These are phyloP conservation scores for Cryptomeria japonica DNA, from an alignment of 75 land plant species.

Conservation along the genomic window DNA sequence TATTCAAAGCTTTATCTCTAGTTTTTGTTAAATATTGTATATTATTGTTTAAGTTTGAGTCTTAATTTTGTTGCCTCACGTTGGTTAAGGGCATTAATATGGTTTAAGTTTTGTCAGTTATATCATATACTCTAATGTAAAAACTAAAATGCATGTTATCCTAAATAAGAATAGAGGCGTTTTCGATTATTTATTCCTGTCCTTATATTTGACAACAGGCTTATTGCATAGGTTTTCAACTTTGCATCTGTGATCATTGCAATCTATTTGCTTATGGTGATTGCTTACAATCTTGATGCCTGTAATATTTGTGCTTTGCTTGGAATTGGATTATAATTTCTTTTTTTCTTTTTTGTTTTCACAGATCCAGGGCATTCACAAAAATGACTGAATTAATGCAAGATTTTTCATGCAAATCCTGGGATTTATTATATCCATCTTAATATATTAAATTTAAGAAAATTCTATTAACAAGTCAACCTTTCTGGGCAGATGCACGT, in stretches of 20 bases:
- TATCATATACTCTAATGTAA: not conserved
- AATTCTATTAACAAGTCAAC: not conserved
- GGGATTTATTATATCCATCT: not conserved
- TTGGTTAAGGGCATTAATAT: not conserved
- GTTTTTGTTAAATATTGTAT: not conserved
- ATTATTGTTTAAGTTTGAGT: not conserved
- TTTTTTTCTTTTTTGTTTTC: not conserved
- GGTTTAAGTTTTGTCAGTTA: not conserved
- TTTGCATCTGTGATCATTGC: not conserved
- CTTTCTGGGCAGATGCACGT: not conserved
- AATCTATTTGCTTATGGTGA: not conserved
- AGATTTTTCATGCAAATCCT: not conserved
- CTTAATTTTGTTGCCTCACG: not conserved
- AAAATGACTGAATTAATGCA: not conserved
- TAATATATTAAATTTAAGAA: not conserved
- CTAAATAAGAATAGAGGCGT: not conserved
- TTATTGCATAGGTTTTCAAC: not conserved
- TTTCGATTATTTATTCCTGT: not conserved
- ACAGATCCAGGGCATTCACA: not conserved
- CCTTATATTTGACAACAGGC: not conserved
- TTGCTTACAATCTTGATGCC: not conserved
- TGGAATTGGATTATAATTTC: not conserved
- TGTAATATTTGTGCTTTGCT: not conserved
- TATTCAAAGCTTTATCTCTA: not conserved
- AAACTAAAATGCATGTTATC: too few relatives aligned